Base-by-base conservation (phyloP, 805 yeast species). In the Torulaspora microellipsoides region DNA sequence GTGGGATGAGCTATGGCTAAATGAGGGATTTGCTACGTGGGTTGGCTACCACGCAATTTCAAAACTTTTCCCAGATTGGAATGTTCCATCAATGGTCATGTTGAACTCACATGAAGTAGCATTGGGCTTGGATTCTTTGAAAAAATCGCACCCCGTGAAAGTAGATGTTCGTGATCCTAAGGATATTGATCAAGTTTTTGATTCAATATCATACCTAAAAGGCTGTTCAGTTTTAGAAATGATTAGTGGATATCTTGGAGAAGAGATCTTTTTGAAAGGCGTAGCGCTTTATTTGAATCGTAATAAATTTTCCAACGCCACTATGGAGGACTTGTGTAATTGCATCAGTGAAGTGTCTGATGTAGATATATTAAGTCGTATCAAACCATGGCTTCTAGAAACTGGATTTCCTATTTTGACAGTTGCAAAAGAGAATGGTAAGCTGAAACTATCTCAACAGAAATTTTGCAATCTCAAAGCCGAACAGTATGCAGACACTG, bases 1-100 rank as follows among this genome's bases (percentile, higher is more conserved):
- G 83, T 85, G 95, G 95, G 87, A 84, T 65, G 91, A 87, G 52
- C 75, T 85, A 58, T 85, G 93, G 91, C 75, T 85, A 56, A 85
- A 85, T 62, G 95, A 85, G 69, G 91, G 93, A 35, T 86, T 85
- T 56, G 95, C 95, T 37, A 85, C 95, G 42, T 85, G 91, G 87
- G 84, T 83, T 83, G 85, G 91, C 4, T 85, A 91, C 89, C 81
- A 78, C 60, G 83, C 90, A 8, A 81, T 86, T 64, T 81, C 84
- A 66, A 67, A 80, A 36, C 75, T 84, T 58, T 79, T 76, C 65
- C 93, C 93, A 25, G 88, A 84, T 50, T 85, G 93, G 91, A 82
- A 83, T 59, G 91, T 85, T 31, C 86, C 88, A 85, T 85, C 86
- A 65, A 77, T 80, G 40, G 87, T 85, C 58, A 93, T 87, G 31